phyloP scores from a whole-genome alignment of 176 grass and related monocot genomes.

The Echinochloa phyllopogon region DNA sequence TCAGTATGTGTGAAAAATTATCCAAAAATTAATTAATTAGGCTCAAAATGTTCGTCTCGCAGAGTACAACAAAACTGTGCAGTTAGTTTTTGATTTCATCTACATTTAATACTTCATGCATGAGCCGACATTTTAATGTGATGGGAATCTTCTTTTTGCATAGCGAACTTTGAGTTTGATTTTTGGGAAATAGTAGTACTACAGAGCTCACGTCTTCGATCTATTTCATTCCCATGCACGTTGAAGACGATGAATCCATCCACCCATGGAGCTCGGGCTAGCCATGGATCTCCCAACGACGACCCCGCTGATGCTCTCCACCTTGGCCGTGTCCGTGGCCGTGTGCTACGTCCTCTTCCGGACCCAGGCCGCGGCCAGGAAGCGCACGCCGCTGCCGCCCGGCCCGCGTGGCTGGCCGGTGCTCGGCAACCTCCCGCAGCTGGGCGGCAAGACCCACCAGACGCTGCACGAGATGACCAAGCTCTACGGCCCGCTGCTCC shows the following conservation, averaged over 20 bases:
- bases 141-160: too few relatives aligned
- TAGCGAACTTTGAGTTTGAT: too few relatives aligned
- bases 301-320: neutral
- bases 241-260: neutral
- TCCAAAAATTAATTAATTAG: too few relatives aligned
- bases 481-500: slow-evolving; percentile 61
- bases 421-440: slow-evolving; percentile 77
- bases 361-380: neutral
- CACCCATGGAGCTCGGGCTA: neutral
- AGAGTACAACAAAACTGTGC: too few relatives aligned
- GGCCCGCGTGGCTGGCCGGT: slow-evolving; percentile 79
- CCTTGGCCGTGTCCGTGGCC: neutral
- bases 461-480: slow-evolving; percentile 56
- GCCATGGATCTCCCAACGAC: slow-evolving; percentile 12
- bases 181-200: too few relatives aligned
- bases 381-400: slow-evolving; percentile 36
- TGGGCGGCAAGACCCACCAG: slow-evolving; percentile 72
- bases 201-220: too few relatives aligned
- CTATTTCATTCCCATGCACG: neutral
- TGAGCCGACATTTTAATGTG: too few relatives aligned
- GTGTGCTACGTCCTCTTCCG: neutral
- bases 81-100: too few relatives aligned
- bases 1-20: too few relatives aligned
- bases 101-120: too few relatives aligned
- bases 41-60: too few relatives aligned